Base-by-base conservation (phyloP, 306 rosid species). In the Cicer chorassanicum region DNA sequence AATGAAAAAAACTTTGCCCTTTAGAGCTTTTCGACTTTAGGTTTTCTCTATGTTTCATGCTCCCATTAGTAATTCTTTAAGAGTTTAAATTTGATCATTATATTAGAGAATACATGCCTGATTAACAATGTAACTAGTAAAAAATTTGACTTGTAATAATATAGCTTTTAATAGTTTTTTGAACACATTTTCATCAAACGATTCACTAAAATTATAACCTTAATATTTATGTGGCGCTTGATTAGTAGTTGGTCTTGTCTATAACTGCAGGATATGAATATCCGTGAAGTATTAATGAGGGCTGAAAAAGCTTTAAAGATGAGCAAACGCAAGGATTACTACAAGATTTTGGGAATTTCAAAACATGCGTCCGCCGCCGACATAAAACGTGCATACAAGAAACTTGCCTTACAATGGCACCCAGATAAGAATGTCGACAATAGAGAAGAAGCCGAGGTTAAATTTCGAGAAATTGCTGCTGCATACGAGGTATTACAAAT, bases 371-470 rank as follows among this genome's bases (percentile, higher is more conserved):
- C 96, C 1, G 82, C 87, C 5, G 62, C 96, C n/a, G 99, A 95
- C 54, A 95, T 95, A 51, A 95, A 95, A 78, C 96, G 98, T 9
- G 97, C 98, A 75, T 95, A 95, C 83, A 95, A 95, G 90, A 95
- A 89, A 82, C 98, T 95, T 49, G 99, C 99, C 65, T 86, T 95
- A 85, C 99, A 92, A 78, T 95, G 98, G 98, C 99, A 95, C 80
- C 99, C 99, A 1, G 99, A 95, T 76, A 95, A 95, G 89, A 95
- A 95, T 65, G 99, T 92, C 0, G 91, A 86, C 10, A 92, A 90
- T 6, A 89, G 99, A 79, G 96, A 90, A 86, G 98, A 87, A 85
- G 99, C 99, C 38, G 99, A 95, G 86, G 86, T 84, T 48, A 76
- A 89, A 86, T 94, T 94, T 82, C 81, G 86, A 86, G 99, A 94